Evolutionary conservation across 108 stramenopile species (phyloP).

Genomic region (Schizochytrium sp.): DNA sequence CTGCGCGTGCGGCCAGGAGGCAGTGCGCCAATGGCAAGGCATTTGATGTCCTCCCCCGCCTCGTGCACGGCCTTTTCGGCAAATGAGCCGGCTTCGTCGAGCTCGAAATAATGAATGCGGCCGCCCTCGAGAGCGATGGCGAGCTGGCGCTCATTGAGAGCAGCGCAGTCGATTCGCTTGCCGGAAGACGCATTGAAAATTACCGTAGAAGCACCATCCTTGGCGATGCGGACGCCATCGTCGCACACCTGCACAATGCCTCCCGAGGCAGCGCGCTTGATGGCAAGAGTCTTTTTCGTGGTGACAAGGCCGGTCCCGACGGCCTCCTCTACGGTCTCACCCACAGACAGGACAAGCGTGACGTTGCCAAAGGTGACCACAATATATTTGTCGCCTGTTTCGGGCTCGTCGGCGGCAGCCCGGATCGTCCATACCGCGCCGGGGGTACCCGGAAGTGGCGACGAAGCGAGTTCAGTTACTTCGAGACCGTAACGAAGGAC

Average conservation of each 20-base stretch:
- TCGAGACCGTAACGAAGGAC: slow-evolving; percentile 77
- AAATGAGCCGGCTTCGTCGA: slow-evolving; percentile 72
- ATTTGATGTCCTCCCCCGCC: slow-evolving; percentile 79
- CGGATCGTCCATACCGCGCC: slow-evolving; percentile 82
- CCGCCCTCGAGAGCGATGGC: slow-evolving; percentile 82
- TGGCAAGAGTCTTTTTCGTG: slow-evolving; percentile 77
- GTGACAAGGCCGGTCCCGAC: slow-evolving; percentile 64
- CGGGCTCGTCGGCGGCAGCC: slow-evolving; percentile 33
- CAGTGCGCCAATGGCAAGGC: slow-evolving; percentile 76
- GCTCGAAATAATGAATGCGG: slow-evolving; percentile 87
- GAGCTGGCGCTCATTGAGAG: slow-evolving; percentile 80
- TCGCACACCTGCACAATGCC: slow-evolving; percentile 82
- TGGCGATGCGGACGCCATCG: slow-evolving; percentile 65
- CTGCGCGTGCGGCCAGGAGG: slow-evolving; percentile 63
- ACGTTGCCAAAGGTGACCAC: slow-evolving; percentile 93
- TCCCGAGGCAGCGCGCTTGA: slow-evolving; percentile 67
- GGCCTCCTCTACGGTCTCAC: slow-evolving; percentile 91
- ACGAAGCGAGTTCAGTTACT: slow-evolving; percentile 85
- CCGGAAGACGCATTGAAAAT: slow-evolving; percentile 87
- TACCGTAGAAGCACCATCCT: slow-evolving; percentile 38
- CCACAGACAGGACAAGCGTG: slow-evolving; percentile 85
- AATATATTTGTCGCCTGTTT: slow-evolving; percentile 64
- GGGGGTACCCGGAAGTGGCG: slow-evolving; percentile 83
- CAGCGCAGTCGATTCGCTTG: slow-evolving; percentile 77
- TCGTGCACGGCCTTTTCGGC: slow-evolving; percentile 66